Base-by-base conservation (phyloP, 108 stramenopile species). In the Skeletonema grethae region DNA sequence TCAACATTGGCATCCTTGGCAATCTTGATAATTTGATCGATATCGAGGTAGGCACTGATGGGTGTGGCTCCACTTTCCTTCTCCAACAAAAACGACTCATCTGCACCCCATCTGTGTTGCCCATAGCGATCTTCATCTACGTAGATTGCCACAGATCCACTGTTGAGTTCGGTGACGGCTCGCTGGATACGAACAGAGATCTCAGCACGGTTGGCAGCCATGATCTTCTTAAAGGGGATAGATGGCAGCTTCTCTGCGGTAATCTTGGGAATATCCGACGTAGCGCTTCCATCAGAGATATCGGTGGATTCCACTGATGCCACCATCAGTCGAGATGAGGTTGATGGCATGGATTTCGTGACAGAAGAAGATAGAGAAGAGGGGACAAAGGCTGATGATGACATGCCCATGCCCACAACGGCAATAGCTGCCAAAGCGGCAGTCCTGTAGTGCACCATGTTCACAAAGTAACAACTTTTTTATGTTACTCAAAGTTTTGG, bases 151-250 rank as follows among this genome's bases (percentile, higher is more conserved):
- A 95, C 94, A n/a, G 84, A 83, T 41, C 75, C 84, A 45, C 85
- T 81, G 73, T 88, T 87, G 48, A 93, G 76, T 81, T 98, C 97
- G 22, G 92, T 90, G 3, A 85, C 86, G 8, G 95, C 97, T 9
- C 97, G 85, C 80, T 91, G 89, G 82, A 98, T 97, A 28, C 97
- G 92, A 31, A 92, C 86, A 12, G 97, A 95, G 61, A 98, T 97
- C 83, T 98, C 97, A 11, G 93, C 96, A 15, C 97, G 89, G 82
- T 98, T 98, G 50, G 93, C 91, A 8, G 89, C 89, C 84, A 90
- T 84, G 39, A 90, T 77, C 38, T 88, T 88, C 5, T 61, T 56
- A 55, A 73, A 88, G 82, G 75, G 82, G 35, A 57, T 80, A 22
- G 43, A 16, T 30, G 74, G 61, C 4, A 62, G 69, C 16, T 67